phyloP scores from a whole-genome alignment of 2,329 filamentous ascomycete species.

The Trichoderma afroharzianum region DNA sequence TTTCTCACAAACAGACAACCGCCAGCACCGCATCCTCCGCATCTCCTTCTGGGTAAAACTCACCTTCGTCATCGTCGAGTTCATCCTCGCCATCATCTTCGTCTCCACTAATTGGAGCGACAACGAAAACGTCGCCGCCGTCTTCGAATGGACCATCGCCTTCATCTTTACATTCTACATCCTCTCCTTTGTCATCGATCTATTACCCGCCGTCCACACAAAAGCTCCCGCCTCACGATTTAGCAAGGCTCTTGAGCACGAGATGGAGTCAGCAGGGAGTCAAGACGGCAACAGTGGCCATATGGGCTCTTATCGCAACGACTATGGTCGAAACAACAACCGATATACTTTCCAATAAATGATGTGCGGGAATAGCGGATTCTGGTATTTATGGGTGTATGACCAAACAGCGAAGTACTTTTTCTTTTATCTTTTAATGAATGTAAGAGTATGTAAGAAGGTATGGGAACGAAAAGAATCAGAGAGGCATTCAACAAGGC shows the following conservation, averaged over 20 bases:
- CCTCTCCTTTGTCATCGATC: conserved; percentile 81
- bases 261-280: conserved; percentile 20
- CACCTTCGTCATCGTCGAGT: conserved; percentile 74
- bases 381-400: neutral
- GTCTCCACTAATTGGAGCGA: conserved; percentile 49
- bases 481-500: neutral
- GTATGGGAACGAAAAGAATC: neutral
- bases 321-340: conserved; percentile 27
- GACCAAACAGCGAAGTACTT: neutral
- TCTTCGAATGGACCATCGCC: conserved; percentile 76
- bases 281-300: neutral
- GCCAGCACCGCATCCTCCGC: conserved; percentile 68
- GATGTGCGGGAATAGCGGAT: neutral
- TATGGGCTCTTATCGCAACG: conserved; percentile 1
- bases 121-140: conserved; percentile 63
- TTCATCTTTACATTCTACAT: conserved; percentile 87
- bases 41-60: conserved; percentile 86
- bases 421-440: neutral
- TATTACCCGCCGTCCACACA: conserved; percentile 71
- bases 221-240: conserved; percentile 35
- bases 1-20: conserved; percentile 48
- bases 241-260: conserved; percentile 26
- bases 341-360: conserved; percentile 15
- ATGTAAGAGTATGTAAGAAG: neutral
- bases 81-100: conserved; percentile 71